These are phyloP conservation scores for Rhizopus sp. DNA, from an alignment of 371 early-diverging fungal species.

Conservation along the genomic window DNA sequence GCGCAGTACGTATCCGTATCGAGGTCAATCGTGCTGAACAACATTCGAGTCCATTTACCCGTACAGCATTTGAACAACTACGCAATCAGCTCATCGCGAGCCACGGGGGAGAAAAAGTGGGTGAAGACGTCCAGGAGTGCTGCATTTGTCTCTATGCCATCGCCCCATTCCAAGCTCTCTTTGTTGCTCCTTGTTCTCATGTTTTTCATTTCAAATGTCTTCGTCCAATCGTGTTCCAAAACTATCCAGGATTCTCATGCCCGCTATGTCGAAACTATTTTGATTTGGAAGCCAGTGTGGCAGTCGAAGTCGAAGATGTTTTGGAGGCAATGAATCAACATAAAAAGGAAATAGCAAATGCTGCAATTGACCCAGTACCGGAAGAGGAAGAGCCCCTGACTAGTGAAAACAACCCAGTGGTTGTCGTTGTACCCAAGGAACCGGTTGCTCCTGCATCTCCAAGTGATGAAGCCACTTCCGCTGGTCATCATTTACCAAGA, in stretches of 20 bases:
- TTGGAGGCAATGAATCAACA: constrained; percentile 17
- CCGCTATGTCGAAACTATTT: constrained; percentile 91
- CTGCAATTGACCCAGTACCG: neutral
- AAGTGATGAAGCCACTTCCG: neutral
- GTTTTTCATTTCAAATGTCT: constrained; percentile 92
- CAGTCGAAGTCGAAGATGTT: constrained; percentile 69
- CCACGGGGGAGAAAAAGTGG: too few species aligned
- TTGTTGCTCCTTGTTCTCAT: constrained; percentile 91
- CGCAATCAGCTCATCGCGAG: constrained; percentile 16
- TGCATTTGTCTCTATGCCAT: constrained; percentile 91
- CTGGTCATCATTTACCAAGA: neutral
- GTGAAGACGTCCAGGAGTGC: constrained; percentile 65
- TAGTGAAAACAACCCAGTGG: too few species aligned
- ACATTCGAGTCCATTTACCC: constrained; percentile 16
- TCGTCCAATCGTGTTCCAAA: constrained; percentile 53
- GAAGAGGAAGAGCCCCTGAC: neutral
- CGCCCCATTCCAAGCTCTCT: constrained; percentile 88
- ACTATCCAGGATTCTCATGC: constrained; percentile 80
- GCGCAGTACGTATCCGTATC: constrained; percentile 74
- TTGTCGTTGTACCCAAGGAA: neutral
- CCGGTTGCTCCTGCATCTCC: neutral
- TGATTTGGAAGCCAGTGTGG: constrained; percentile 76
- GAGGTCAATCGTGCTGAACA: constrained; percentile 65
- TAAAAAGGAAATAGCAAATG: neutral
- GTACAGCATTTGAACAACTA: constrained; percentile 24